A percentile compares a stretch with the other conserved stretches of the same genome.
Conservation (phyloP, 768 basidiomycete species). For the Lyophyllum semitale region DNA sequence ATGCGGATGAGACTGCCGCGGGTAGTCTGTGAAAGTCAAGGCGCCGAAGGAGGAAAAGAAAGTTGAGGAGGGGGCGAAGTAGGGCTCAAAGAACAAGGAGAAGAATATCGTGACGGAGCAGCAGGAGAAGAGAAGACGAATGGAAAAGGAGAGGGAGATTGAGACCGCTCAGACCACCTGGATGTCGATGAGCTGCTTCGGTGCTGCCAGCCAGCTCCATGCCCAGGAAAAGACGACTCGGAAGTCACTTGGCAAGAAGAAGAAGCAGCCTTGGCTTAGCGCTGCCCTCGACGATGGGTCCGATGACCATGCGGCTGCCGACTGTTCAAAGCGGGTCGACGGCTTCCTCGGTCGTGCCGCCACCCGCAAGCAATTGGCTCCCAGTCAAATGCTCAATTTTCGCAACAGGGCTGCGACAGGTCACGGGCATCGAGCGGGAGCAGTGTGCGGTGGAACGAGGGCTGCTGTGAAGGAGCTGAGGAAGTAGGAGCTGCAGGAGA, state of each 20-base stretch:
- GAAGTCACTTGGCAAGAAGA: conserved; percentile 56
- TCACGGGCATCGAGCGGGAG: conserved; percentile 41
- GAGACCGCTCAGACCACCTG: conserved; percentile 37
- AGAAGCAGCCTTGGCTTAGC: conserved; percentile 66
- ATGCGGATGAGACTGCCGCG: conserved; percentile 28
- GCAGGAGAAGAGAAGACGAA: conserved; percentile 14
- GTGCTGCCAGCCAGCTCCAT: conserved; percentile 48
- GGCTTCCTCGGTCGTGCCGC: conserved; percentile 21
- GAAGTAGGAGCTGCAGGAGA: conserved; percentile 26
- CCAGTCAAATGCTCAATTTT: conserved; percentile 33
- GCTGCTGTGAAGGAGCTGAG: conserved; percentile 41
- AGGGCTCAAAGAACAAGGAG: conserved; percentile 24
- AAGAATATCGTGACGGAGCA: too few species aligned
- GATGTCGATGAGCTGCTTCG: conserved; percentile 65
- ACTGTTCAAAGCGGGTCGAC: conserved; percentile 39
- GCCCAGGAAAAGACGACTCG: conserved; percentile 29
- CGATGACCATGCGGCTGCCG: conserved; percentile 41
- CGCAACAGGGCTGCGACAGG: conserved; percentile 23
- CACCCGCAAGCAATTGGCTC: conserved; percentile 28
- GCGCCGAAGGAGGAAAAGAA: conserved; percentile 20
- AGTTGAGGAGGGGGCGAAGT: conserved; percentile 34
- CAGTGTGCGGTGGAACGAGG: conserved; percentile 56
- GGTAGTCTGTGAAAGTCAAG: not conserved
- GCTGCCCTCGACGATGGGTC: conserved; percentile 50
- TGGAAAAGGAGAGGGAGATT: conserved; percentile 13